Evolutionary conservation across 148 eudicot genomes (phyloP).

Genomic region (Rhododendron ovatum): DNA sequence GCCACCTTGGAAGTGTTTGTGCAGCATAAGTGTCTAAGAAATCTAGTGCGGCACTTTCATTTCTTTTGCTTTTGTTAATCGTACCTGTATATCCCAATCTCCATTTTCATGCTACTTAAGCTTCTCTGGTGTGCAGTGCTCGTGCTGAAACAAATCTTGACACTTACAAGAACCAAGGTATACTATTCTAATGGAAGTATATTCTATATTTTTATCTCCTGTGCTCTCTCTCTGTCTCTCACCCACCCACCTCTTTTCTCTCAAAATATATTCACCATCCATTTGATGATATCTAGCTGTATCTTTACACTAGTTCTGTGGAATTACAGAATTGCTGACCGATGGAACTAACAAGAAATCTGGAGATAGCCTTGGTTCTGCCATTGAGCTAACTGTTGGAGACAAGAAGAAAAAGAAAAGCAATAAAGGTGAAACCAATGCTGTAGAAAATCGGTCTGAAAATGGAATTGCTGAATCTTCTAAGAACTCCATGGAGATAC

Average conservation of each 20-base stretch:
- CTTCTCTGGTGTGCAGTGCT: constrained; percentile 27
- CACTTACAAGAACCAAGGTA: constrained; percentile 27
- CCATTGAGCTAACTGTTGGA: constrained; percentile 10
- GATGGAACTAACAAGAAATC: constrained; percentile 2
- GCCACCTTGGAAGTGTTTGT: background rate
- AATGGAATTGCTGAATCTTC: constrained; percentile 6
- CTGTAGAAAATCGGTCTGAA: background rate
- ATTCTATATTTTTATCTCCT: background rate
- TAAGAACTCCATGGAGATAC: constrained; percentile 14
- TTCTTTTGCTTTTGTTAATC: background rate
- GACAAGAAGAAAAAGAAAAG: constrained; percentile 36
- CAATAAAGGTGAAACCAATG: background rate
- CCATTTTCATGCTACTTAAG: constrained; percentile 12
- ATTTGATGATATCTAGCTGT: background rate
- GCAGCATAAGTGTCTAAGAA: background rate
- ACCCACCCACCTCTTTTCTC: background rate
- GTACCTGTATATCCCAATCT: background rate
- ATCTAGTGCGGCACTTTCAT: background rate
- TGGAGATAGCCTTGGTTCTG: constrained; percentile 2
- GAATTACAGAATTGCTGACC: constrained; percentile 11
- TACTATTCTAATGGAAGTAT: background rate
- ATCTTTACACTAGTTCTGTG: background rate
- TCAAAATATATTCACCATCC: background rate
- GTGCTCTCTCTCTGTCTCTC: background rate
- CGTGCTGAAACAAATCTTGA: constrained; percentile 12